A percentile compares a stretch with the other conserved stretches of the same genome.
Conservation (phyloP, 805 yeast species). For the Candida xiaguanensis region DNA sequence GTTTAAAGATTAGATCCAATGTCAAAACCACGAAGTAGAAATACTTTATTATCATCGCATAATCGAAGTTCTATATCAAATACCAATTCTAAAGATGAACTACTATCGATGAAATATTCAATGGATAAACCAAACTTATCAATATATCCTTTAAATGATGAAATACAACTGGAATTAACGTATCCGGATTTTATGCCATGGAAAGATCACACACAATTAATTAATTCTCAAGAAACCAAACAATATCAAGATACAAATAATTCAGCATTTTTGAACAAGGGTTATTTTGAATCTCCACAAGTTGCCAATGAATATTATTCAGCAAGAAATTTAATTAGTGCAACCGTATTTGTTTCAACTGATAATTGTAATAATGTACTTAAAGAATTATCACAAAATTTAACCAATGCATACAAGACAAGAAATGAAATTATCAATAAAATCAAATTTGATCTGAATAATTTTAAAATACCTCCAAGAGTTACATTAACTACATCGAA, state of each 20-base stretch:
- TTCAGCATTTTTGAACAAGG: slow-evolving; percentile 56
- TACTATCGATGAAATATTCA: slow-evolving; percentile 30
- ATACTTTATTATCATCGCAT: slow-evolving; percentile 23
- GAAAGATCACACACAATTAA: slow-evolving; percentile 47
- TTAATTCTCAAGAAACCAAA: slow-evolving; percentile 22
- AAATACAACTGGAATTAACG: slow-evolving; percentile 12
- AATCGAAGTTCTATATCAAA: slow-evolving; percentile 16
- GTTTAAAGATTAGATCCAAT: slow-evolving; percentile 9
- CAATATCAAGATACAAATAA: slow-evolving; percentile 54
- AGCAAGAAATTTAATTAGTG: slow-evolving; percentile 58
- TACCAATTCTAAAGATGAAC: slow-evolving; percentile 26
- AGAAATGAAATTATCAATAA: slow-evolving; percentile 40
- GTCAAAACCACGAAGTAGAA: slow-evolving; percentile 29
- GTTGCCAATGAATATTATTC: slow-evolving; percentile 65
- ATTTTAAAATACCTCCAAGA: slow-evolving; percentile 77
- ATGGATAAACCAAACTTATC: slow-evolving; percentile 32
- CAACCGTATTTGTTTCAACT: slow-evolving; percentile 35
- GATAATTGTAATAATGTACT: slow-evolving; percentile 33
- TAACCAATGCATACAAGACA: slow-evolving; percentile 33
- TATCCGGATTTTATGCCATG: slow-evolving; percentile 77
- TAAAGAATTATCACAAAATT: slow-evolving; percentile 34
- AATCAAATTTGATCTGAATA: slow-evolving; percentile 29
- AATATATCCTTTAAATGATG: slow-evolving; percentile 33
- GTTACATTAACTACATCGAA: slow-evolving; percentile 88
- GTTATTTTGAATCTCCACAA: slow-evolving; percentile 61